These are phyloP conservation scores for Brassica napus DNA, from an alignment of 345 rosid genomes.

Conservation along the genomic window Da-Ae NC_063442.1:429001-429500, in stretches of 20 bases:
- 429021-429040: constrained; percentile 43
- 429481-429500: not conserved
- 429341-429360: constrained; percentile 49
- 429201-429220: constrained; percentile 55
- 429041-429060: constrained; percentile 27
- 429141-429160: constrained; percentile 39
- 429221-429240: constrained; percentile 53
- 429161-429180: constrained; percentile 41
- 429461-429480: not conserved
- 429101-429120: constrained; percentile 25
- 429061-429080: not conserved
- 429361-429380: constrained; percentile 14
- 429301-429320: constrained; percentile 43
- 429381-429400: not conserved
- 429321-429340: constrained; percentile 51
- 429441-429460: not conserved
- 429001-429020: constrained; percentile 53
- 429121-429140: constrained; percentile 42
- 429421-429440: not conserved
- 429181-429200: constrained; percentile 50
- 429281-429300: constrained; percentile 64
- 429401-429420: not conserved
- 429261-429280: constrained; percentile 55
- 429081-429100: constrained; percentile 33
- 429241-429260: constrained; percentile 50